Conservation (phyloP, 2,329 filamentous ascomycete genomes). For the Pseudonectria buxi region DNA sequence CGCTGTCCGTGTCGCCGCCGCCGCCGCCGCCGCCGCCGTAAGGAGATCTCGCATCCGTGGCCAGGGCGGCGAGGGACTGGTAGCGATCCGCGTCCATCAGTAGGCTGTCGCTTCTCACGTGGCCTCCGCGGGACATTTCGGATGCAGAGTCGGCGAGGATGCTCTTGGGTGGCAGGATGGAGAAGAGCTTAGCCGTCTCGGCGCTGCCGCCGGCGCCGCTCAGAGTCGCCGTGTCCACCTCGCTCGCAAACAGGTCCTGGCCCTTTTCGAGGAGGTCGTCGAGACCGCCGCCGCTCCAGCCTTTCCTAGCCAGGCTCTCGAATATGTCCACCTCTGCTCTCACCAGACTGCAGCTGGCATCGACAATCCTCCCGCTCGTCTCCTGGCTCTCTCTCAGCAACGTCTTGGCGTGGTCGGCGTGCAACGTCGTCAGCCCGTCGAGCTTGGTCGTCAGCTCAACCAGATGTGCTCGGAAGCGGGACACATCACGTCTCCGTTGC, state of each 20-base stretch:
- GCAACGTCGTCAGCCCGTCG: constrained; percentile 55
- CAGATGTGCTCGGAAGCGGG: constrained; percentile 54
- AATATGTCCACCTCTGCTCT: constrained; percentile 65
- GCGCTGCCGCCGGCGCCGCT: constrained; percentile 27
- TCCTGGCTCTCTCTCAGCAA: constrained; percentile 59
- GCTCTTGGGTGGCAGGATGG: constrained; percentile 56
- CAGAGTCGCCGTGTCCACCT: constrained; percentile 28
- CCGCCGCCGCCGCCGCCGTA: constrained; percentile 15
- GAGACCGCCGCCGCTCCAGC: constrained; percentile 60
- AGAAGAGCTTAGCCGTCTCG: constrained; percentile 48
- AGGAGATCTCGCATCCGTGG: constrained; percentile 19
- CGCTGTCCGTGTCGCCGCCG: constrained; percentile 40
- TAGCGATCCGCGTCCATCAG: constrained; percentile 47
- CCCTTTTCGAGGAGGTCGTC: constrained; percentile 61
- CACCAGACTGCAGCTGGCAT: constrained; percentile 58
- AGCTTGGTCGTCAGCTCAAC: constrained; percentile 56
- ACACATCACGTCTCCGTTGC: constrained; percentile 54
- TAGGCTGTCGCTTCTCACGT: constrained; percentile 48
- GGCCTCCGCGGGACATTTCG: constrained; percentile 29
- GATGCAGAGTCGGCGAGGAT: constrained; percentile 50
- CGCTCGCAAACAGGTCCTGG: constrained; percentile 51
- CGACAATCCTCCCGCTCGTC: constrained; percentile 54
- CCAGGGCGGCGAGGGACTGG: constrained; percentile 50
- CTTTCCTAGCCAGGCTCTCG: constrained; percentile 58
- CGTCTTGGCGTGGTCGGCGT: constrained; percentile 53